Percentiles rank a stretch among this genome's conserved stretches.
phyloP scores from a whole-genome alignment of 2,329 filamentous ascomycete genomes.

The Ophiostoma angusticollis region DNA sequence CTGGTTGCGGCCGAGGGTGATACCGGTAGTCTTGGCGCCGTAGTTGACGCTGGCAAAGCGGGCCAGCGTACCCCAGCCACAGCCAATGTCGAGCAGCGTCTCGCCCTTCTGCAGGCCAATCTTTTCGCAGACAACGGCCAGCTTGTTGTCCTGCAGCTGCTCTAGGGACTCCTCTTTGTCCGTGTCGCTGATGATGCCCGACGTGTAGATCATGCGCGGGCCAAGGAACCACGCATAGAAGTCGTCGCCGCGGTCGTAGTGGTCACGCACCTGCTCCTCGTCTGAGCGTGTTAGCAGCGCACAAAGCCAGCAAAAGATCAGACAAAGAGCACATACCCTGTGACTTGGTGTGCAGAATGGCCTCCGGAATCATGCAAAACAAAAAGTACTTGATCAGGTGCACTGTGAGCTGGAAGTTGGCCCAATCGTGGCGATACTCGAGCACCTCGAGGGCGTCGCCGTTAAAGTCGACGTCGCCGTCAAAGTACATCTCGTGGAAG shows the following conservation, averaged over 20 bases:
- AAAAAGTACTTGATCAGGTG: conserved; percentile 14
- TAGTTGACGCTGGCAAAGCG: conserved; percentile 90
- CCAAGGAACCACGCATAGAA: conserved; percentile 99
- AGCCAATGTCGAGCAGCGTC: conserved; percentile 83
- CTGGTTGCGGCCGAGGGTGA: conserved; percentile 92
- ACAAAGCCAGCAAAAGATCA: not conserved
- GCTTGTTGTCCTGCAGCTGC: conserved; percentile 94
- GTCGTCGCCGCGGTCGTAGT: conserved; percentile 96
- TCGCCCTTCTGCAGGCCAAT: conserved; percentile 73
- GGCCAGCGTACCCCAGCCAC: conserved; percentile 93
- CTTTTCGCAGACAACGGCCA: conserved; percentile 92
- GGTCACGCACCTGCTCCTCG: conserved; percentile 92
- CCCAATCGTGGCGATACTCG: conserved; percentile 96
- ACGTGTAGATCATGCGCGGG: conserved; percentile 98
- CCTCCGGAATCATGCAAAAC: conserved; percentile 14
- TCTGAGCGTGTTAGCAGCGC: conserved; percentile 37
- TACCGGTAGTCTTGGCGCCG: conserved; percentile 67
- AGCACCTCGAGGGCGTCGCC: conserved; percentile 79
- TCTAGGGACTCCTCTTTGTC: conserved; percentile 82
- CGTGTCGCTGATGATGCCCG: conserved; percentile 81
- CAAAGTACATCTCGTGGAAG: conserved; percentile 97
- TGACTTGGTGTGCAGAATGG: conserved; percentile 14
- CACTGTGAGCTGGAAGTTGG: conserved; percentile 45
- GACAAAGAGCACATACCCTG: conserved; percentile 11
- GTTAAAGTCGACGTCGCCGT: conserved; percentile 89